Percentiles rank a stretch among this genome's conserved stretches.
Evolutionary conservation across 768 basidiomycete genomes (phyloP).

Genomic region (Hydnum rufescens): DNA sequence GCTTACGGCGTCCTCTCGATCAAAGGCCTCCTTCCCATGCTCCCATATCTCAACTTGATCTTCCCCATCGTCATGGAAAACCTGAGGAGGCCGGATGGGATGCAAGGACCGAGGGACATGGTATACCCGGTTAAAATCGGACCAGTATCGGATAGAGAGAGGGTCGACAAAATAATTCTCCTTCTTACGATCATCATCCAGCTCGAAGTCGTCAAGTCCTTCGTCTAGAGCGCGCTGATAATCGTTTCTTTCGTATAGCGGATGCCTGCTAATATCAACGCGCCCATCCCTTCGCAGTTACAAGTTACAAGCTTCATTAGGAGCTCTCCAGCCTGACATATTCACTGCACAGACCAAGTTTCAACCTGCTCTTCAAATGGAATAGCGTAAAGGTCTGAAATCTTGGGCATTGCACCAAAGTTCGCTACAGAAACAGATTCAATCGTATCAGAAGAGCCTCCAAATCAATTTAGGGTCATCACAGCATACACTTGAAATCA

Average conservation of each 20-base stretch:
- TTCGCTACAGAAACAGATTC: too few species aligned
- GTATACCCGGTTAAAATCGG: conserved; percentile 10
- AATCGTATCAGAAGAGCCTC: too few species aligned
- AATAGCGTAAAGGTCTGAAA: conserved; percentile 4
- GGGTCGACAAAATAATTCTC: not conserved
- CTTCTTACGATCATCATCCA: not conserved
- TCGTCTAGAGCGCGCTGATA: conserved; percentile 8
- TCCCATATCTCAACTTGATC: not conserved
- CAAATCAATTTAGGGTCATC: too few species aligned
- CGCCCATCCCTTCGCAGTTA: not conserved
- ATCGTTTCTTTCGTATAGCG: conserved; percentile 2
- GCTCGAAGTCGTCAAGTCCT: not conserved
- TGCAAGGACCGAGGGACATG: conserved; percentile 9
- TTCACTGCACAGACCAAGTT: not conserved
- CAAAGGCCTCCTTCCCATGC: conserved; percentile 1
- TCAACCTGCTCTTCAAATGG: not conserved
- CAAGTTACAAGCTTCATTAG: too few species aligned
- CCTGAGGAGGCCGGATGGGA: conserved; percentile 4
- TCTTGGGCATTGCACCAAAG: conserved; percentile 8
- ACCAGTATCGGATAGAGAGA: conserved; percentile 5
- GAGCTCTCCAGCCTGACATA: too few species aligned
- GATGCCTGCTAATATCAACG: not conserved
- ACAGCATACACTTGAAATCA: not conserved
- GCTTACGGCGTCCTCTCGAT: not conserved
- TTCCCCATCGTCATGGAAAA: not conserved